Evolutionary conservation across 441 rosid species (phyloP).

Genomic region (Euphorbia celastroides): DNA sequence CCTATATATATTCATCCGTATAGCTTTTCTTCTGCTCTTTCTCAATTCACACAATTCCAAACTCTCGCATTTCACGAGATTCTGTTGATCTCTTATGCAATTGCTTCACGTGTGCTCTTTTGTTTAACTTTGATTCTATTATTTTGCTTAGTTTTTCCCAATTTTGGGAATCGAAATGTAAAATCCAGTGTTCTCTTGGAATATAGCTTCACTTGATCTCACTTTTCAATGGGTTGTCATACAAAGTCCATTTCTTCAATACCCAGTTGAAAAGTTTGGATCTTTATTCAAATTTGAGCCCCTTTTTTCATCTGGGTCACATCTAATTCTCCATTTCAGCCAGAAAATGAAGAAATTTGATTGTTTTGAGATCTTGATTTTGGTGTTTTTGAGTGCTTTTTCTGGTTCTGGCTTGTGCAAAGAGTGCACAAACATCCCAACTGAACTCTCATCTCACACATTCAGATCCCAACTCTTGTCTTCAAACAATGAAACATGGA

Average conservation of each 20-base stretch:
- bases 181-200: no score
- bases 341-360: constrained; percentile 28
- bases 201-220: not conserved
- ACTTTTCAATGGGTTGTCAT: constrained; percentile 13
- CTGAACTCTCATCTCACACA: constrained; percentile 70
- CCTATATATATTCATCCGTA: not conserved
- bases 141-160: constrained; percentile 3
- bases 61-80: constrained; percentile 39
- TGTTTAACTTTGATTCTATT: constrained; percentile 11
- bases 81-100: constrained; percentile 12
- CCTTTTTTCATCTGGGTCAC: not conserved
- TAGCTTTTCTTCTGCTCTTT: constrained; percentile 1
- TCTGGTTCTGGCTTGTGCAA: constrained; percentile 36
- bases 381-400: constrained; percentile 23
- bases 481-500: constrained; percentile 59
- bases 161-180: no score
- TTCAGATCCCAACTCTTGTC: constrained; percentile 51
- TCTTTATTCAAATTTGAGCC: no score
- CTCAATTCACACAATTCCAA: constrained; percentile 8
- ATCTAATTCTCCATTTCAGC: not conserved
- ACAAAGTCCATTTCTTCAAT: not conserved
- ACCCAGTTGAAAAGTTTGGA: no score
- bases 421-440: constrained; percentile 78
- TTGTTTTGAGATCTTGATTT: constrained; percentile 20
- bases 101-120: constrained; percentile 25